Conservation (phyloP, 257 asterid genomes). For the Solanum medicagineum region DNA sequence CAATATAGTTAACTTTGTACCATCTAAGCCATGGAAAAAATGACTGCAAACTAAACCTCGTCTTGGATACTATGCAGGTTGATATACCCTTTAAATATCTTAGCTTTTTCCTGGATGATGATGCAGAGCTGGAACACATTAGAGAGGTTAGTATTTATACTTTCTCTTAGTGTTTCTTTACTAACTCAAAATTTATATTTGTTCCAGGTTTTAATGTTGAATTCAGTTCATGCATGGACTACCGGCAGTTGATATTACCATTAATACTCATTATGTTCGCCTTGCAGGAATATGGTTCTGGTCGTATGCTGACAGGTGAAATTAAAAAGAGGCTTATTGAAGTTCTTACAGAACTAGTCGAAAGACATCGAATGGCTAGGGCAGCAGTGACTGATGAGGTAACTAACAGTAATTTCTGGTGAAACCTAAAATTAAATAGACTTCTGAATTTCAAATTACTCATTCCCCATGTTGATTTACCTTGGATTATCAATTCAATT, state of each 20-base stretch:
- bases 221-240: neutral
- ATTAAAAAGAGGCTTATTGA: slow-evolving; percentile 64
- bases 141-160: slow-evolving; percentile 27
- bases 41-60: neutral
- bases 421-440: neutral
- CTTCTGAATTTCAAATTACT: neutral
- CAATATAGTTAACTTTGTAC: neutral
- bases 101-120: slow-evolving; percentile 90
- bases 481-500: neutral
- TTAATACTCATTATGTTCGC: neutral
- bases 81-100: slow-evolving; percentile 86
- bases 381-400: slow-evolving; percentile 95
- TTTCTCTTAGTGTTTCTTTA: neutral
- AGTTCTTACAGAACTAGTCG: slow-evolving; percentile 66
- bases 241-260: neutral
- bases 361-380: slow-evolving; percentile 73
- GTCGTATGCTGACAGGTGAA: slow-evolving; percentile 92
- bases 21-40: neutral
- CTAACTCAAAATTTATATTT: neutral
- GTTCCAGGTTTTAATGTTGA: neutral
- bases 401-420: neutral
- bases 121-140: slow-evolving; percentile 61
- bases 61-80: slow-evolving; percentile 33
- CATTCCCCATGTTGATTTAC: neutral
- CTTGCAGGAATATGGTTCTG: slow-evolving; percentile 75